Evolutionary conservation across 2,329 filamentous ascomycete species (phyloP).

Genomic region (Graphilbum fragrans): DNA sequence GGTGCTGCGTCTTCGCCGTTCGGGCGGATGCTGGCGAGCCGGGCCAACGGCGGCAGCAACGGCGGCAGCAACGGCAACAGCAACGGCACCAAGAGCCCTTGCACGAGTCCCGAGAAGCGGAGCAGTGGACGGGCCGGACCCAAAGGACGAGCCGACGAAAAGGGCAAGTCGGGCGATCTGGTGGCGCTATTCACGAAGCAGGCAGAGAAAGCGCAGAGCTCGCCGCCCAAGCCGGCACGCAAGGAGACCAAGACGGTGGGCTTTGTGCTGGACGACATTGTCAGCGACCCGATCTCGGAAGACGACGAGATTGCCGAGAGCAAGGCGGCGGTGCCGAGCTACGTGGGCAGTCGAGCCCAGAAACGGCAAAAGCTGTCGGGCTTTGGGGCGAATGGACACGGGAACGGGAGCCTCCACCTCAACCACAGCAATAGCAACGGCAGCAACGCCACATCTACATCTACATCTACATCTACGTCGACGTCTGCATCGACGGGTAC

Average conservation of each 20-base stretch:
- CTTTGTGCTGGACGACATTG: slow-evolving; percentile 30
- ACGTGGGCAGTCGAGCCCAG: slow-evolving; percentile 42
- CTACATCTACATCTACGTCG: no score
- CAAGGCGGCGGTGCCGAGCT: slow-evolving; percentile 36
- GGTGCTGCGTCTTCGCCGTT: no score
- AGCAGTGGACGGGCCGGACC: background rate
- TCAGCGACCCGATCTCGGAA: slow-evolving; percentile 47
- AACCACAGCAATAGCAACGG: background rate
- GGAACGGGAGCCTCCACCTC: background rate
- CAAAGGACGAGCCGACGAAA: slow-evolving; percentile 28
- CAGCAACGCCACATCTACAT: background rate
- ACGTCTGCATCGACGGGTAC: slow-evolving; percentile 9
- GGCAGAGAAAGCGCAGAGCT: slow-evolving; percentile 32
- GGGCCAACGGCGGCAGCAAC: slow-evolving; percentile 1
- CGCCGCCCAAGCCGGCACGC: slow-evolving; percentile 9
- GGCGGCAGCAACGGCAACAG: slow-evolving; percentile 10
- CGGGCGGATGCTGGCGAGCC: no score
- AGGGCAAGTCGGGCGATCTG: slow-evolving; percentile 42
- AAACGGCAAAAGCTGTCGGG: slow-evolving; percentile 30
- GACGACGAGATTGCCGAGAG: slow-evolving; percentile 43
- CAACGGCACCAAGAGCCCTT: slow-evolving; percentile 21
- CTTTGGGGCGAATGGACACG: background rate
- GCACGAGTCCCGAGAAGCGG: slow-evolving; percentile 33
- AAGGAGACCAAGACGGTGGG: slow-evolving; percentile 7
- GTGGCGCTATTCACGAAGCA: slow-evolving; percentile 50